Evolutionary conservation across 495 filamentous ascomycete genomes (phyloP).

Genomic region (Delitschia confertaspora): DNA sequence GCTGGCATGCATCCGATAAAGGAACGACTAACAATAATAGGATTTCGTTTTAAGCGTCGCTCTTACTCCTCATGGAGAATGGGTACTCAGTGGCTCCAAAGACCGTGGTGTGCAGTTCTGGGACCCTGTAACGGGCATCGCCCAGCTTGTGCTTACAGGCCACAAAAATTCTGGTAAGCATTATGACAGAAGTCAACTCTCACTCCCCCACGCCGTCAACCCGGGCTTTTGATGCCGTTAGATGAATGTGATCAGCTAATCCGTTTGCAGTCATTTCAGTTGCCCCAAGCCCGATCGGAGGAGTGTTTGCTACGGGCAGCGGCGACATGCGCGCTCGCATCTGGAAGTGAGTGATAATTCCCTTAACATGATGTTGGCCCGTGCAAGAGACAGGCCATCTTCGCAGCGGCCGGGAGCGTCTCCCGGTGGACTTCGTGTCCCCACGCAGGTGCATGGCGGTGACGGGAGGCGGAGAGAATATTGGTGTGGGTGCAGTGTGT

Average conservation of each 20-base stretch:
- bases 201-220: neutral
- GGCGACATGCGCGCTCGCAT: slow-evolving; percentile 39
- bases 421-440: slow-evolving; percentile 3
- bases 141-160: slow-evolving; percentile 39
- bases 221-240: slow-evolving; percentile 2
- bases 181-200: too few species aligned
- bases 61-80: slow-evolving; percentile 35
- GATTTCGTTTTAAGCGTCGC: slow-evolving; percentile 40
- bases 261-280: slow-evolving; percentile 36
- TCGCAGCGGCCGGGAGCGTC: too few species aligned
- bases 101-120: slow-evolving; percentile 40
- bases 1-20: neutral
- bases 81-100: slow-evolving; percentile 38
- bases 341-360: slow-evolving; percentile 36
- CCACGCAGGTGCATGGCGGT: slow-evolving; percentile 4
- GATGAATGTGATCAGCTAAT: slow-evolving; percentile 5
- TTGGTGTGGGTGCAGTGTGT: slow-evolving; percentile 11
- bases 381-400: too few species aligned
- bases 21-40: slow-evolving; percentile 9
- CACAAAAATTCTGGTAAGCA: slow-evolving; percentile 39
- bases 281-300: slow-evolving; percentile 35
- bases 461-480: neutral
- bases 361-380: too few species aligned
- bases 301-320: slow-evolving; percentile 38
- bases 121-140: slow-evolving; percentile 36